Evolutionary conservation across 2,329 filamentous ascomycete species (phyloP).

Genomic region (Emydomyces testavorans): DNA sequence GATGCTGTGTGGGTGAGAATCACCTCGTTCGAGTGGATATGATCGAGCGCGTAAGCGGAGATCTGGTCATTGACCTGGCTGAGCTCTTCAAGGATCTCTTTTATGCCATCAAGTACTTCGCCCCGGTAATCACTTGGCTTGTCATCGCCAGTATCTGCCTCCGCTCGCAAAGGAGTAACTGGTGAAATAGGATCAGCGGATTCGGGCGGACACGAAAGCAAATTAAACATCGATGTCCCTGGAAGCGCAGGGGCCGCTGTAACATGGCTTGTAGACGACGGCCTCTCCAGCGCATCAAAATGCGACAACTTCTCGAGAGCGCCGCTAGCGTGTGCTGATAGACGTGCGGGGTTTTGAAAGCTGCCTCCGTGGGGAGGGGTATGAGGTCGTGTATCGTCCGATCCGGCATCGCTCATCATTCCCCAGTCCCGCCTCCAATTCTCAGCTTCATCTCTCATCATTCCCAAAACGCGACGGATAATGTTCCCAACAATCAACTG

Average conservation of each 20-base stretch:
- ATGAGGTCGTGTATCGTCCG: slow-evolving; percentile 39
- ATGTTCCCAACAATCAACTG: slow-evolving; percentile 94
- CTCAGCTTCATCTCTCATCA: slow-evolving; percentile 83
- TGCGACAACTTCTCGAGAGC: slow-evolving; percentile 8
- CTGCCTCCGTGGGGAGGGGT: slow-evolving; percentile 26
- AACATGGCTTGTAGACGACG: slow-evolving; percentile 23
- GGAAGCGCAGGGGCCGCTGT: slow-evolving; percentile 35
- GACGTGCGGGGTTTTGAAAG: background rate
- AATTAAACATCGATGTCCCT: slow-evolving; percentile 70
- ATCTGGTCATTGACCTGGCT: slow-evolving; percentile 89
- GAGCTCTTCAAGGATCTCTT: slow-evolving; percentile 92
- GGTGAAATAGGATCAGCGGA: slow-evolving; percentile 33
- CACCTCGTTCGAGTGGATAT: slow-evolving; percentile 87
- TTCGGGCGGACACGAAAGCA: slow-evolving; percentile 57
- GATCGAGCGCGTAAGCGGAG: slow-evolving; percentile 72
- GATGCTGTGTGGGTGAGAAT: slow-evolving; percentile 83
- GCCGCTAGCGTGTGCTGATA: slow-evolving; percentile 2
- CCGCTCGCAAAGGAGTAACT: slow-evolving; percentile 27
- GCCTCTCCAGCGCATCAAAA: slow-evolving; percentile 21
- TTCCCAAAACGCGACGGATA: slow-evolving; percentile 73
- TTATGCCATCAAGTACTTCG: slow-evolving; percentile 86
- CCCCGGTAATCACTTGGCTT: slow-evolving; percentile 60
- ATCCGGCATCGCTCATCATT: slow-evolving; percentile 48
- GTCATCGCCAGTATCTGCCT: slow-evolving; percentile 23
- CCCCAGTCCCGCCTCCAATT: slow-evolving; percentile 56